Conservation (phyloP, 768 basidiomycete genomes). For the Pisolithus orientalis region DNA sequence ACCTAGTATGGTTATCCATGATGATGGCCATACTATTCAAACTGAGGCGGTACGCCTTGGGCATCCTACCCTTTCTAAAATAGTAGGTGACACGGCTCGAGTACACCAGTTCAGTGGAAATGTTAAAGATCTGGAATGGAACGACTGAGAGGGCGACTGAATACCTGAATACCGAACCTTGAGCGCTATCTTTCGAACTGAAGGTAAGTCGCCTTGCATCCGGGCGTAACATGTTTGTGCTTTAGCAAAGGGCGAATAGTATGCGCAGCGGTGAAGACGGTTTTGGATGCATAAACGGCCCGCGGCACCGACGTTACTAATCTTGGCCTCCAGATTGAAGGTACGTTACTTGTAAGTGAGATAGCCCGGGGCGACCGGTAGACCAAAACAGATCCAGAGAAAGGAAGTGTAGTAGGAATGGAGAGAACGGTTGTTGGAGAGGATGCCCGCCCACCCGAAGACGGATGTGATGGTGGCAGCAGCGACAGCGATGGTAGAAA, state of each 20-base stretch:
- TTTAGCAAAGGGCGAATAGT: slow-evolving; percentile 74
- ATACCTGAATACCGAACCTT: slow-evolving; percentile 70
- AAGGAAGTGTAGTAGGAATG: slow-evolving; percentile 67
- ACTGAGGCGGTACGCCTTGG: slow-evolving; percentile 73
- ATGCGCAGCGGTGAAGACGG: slow-evolving; percentile 73
- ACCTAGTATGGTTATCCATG: slow-evolving; percentile 83
- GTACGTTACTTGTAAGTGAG: slow-evolving; percentile 65
- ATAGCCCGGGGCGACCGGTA: slow-evolving; percentile 73
- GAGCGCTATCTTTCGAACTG: slow-evolving; percentile 51
- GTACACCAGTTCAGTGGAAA: slow-evolving; percentile 60
- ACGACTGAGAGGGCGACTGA: slow-evolving; percentile 58
- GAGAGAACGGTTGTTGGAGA: slow-evolving; percentile 81
- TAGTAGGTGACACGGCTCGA: slow-evolving; percentile 83
- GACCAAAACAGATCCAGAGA: slow-evolving; percentile 67
- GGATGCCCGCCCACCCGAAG: slow-evolving; percentile 72
- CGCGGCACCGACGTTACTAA: slow-evolving; percentile 55
- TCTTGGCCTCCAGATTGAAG: slow-evolving; percentile 78
- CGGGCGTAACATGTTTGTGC: slow-evolving; percentile 75
- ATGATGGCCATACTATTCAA: slow-evolving; percentile 72
- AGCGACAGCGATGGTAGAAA: slow-evolving; percentile 62
- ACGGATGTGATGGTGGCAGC: slow-evolving; percentile 58
- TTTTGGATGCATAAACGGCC: slow-evolving; percentile 70
- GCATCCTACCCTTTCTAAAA: slow-evolving; percentile 86
- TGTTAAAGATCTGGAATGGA: slow-evolving; percentile 59
- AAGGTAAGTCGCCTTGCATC: slow-evolving; percentile 65